Percentiles rank a stretch among this genome's conserved stretches.
Conservation (phyloP, 495 filamentous ascomycete genomes). For the Aspergillus carlsbadensis region DNA sequence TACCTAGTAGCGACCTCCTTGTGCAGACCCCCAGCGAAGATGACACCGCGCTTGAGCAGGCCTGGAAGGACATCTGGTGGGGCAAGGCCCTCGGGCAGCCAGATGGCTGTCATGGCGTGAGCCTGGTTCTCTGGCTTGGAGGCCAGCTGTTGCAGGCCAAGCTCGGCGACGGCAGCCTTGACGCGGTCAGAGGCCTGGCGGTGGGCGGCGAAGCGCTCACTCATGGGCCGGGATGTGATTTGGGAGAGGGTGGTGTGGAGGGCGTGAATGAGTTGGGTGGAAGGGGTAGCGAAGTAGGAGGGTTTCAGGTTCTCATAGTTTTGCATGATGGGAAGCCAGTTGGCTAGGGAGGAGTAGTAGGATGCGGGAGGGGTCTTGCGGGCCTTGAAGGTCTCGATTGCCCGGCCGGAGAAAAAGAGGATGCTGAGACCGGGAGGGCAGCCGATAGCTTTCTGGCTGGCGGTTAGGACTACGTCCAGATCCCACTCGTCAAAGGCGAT, state of each 20-base stretch:
- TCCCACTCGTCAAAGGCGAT: slow-evolving; percentile 94
- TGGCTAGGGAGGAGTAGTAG: slow-evolving; percentile 94
- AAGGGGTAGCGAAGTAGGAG: slow-evolving; percentile 95
- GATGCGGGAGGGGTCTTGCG: slow-evolving; percentile 76
- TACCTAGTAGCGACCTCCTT: slow-evolving; percentile 76
- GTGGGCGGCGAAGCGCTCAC: slow-evolving; percentile 79
- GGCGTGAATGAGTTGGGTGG: slow-evolving; percentile 90
- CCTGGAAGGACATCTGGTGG: slow-evolving; percentile 81
- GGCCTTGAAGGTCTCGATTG: slow-evolving; percentile 76
- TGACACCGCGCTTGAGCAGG: slow-evolving; percentile 82
- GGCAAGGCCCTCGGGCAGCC: slow-evolving; percentile 80
- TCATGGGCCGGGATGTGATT: slow-evolving; percentile 74
- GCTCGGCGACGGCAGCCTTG: slow-evolving; percentile 72
- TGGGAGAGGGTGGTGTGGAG: slow-evolving; percentile 90
- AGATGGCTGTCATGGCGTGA: slow-evolving; percentile 96
- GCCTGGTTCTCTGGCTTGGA: slow-evolving; percentile 84
- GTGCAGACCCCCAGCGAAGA: slow-evolving; percentile 94
- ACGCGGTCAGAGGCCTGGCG: slow-evolving; percentile 71
- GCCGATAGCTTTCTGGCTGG: slow-evolving; percentile 94
- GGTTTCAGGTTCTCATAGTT: slow-evolving; percentile 97
- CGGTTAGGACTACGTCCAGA: slow-evolving; percentile 89
- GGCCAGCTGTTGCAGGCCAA: slow-evolving; percentile 86
- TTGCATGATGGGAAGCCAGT: slow-evolving; percentile 98
- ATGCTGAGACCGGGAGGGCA: slow-evolving; percentile 92
- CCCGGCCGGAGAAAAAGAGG: slow-evolving; percentile 84